phyloP scores from a whole-genome alignment of 192 early-diverging fungal genomes.

The Podila verticillata region DNA sequence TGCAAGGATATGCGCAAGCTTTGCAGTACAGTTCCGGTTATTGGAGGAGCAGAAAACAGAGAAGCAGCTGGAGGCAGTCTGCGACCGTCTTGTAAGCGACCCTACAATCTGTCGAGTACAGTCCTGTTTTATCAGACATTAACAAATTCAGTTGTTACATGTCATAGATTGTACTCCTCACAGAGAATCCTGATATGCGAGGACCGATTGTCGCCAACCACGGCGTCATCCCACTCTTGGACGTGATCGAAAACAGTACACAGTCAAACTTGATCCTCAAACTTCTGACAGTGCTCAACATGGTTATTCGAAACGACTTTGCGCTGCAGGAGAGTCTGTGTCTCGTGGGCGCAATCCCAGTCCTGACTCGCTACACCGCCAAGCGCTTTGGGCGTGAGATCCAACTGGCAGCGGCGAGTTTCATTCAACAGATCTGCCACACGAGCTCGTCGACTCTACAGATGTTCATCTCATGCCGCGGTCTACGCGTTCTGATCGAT shows the following conservation, averaged over 20 bases:
- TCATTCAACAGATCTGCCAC: slow-evolving; percentile 61
- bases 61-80: slow-evolving; percentile 28
- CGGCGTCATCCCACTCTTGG: slow-evolving; percentile 57
- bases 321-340: slow-evolving; percentile 62
- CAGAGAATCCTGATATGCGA: slow-evolving; percentile 55
- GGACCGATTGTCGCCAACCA: slow-evolving; percentile 56
- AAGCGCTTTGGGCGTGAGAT: slow-evolving; percentile 47
- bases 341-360: slow-evolving; percentile 63
- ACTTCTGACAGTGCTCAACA: slow-evolving; percentile 51
- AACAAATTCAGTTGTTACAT: neutral
- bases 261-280: slow-evolving; percentile 34
- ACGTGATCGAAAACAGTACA: slow-evolving; percentile 53
- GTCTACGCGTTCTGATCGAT: slow-evolving; percentile 56
- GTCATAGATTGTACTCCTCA: slow-evolving; percentile 31
- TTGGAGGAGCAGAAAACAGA: slow-evolving; percentile 34
- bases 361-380: slow-evolving; percentile 58
- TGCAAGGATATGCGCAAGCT: slow-evolving; percentile 36
- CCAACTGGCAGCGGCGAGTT: slow-evolving; percentile 58
- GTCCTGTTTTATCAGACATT: neutral
- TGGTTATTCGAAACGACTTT: slow-evolving; percentile 50
- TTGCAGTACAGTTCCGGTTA: slow-evolving; percentile 42
- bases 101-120: neutral
- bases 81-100: slow-evolving; percentile 29
- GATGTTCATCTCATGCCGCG: slow-evolving; percentile 69
- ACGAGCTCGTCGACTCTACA: slow-evolving; percentile 59